Evolutionary conservation across 208 protist genomes (phyloP).

Genomic region (Hexamita inflata): DNA sequence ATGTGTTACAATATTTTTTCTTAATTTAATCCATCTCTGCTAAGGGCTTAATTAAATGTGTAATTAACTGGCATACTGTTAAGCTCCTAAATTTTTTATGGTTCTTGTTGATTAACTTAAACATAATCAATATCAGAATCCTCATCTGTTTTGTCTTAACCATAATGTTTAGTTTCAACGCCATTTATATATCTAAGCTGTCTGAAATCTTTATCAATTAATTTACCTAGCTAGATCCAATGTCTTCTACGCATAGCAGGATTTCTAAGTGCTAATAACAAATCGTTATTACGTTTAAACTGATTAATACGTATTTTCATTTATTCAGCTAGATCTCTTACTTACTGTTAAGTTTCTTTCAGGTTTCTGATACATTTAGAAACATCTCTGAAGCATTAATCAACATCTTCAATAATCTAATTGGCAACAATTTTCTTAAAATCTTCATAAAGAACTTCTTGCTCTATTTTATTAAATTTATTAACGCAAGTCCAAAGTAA

Average conservation of each 20-base stretch:
- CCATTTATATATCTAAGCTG: slow-evolving; percentile 19
- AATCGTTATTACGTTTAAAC: slow-evolving; percentile 36
- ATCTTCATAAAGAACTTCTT: not conserved
- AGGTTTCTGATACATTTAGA: not conserved
- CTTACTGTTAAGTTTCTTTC: not conserved
- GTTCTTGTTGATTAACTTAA: no score
- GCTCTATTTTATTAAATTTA: not conserved
- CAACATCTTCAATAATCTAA: not conserved
- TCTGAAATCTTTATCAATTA: not conserved
- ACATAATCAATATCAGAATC: no score
- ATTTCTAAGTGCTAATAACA: slow-evolving; percentile 41
- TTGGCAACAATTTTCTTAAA: slow-evolving; percentile 2
- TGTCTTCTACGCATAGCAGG: slow-evolving; percentile 52
- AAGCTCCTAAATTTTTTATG: not conserved
- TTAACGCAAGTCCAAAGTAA: not conserved
- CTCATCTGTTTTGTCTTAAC: no score
- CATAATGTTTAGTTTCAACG: not conserved
- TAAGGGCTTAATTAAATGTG: slow-evolving; percentile 36
- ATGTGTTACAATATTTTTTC: slow-evolving; percentile 72
- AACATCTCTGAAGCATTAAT: not conserved
- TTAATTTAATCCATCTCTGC: slow-evolving; percentile 38
- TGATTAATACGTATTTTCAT: slow-evolving; percentile 73
- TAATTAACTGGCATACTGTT: slow-evolving; percentile 5
- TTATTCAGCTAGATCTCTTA: slow-evolving; percentile 61
- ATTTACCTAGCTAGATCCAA: slow-evolving; percentile 40